Conservation (phyloP, 2,329 filamentous ascomycete genomes). For the Niveomyces coronatus region DNA sequence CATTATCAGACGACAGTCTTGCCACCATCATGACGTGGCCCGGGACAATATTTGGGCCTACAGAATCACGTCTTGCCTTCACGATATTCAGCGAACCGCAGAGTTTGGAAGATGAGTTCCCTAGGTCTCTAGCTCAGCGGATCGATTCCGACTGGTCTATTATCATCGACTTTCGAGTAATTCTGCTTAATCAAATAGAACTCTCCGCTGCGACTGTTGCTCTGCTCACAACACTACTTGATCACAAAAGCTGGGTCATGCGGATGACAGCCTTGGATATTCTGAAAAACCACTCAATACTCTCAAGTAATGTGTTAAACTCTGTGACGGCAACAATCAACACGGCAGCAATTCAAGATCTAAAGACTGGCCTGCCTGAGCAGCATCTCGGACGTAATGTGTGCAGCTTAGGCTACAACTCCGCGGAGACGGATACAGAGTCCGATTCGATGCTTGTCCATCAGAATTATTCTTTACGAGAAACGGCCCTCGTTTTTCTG, state of each 20-base stretch:
- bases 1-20: background rate
- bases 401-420: background rate
- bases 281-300: background rate
- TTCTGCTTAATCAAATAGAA: background rate
- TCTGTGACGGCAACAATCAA: background rate
- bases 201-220: background rate
- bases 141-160: background rate
- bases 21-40: background rate
- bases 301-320: background rate
- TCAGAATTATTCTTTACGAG: background rate
- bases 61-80: background rate
- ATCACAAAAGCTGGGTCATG: background rate
- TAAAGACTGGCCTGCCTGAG: background rate
- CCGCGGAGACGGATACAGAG: background rate
- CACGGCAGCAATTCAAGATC: background rate
- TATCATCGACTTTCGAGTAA: background rate
- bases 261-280: background rate
- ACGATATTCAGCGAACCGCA: background rate
- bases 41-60: background rate
- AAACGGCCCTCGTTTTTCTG: background rate
- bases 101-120: background rate
- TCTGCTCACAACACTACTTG: background rate
- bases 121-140: background rate
- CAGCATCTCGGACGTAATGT: background rate
- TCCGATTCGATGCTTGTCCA: background rate